Evolutionary conservation across 2,329 filamentous ascomycete species (phyloP).

Genomic region (Diaporthe amygdali): DNA sequence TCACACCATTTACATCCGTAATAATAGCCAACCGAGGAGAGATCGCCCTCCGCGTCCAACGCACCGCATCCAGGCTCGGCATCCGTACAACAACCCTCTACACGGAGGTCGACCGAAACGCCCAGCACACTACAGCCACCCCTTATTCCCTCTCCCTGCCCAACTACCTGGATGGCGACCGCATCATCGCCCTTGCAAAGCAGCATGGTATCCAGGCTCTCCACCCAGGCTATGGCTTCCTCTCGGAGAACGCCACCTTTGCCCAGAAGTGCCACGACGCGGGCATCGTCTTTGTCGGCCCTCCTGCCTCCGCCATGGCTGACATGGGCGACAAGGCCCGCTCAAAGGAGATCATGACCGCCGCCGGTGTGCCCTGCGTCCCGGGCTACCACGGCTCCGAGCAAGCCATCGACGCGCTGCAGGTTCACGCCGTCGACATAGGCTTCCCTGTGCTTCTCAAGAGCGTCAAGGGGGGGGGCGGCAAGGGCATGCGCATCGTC

Average conservation of each 20-base stretch:
- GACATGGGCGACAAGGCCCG: slow-evolving; percentile 95
- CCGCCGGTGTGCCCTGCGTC: slow-evolving; percentile 93
- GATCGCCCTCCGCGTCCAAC: slow-evolving; percentile 91
- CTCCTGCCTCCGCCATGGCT: slow-evolving; percentile 78
- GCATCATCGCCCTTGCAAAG: slow-evolving; percentile 88
- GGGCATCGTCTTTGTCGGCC: slow-evolving; percentile 92
- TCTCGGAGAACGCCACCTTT: slow-evolving; percentile 93
- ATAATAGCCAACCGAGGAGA: slow-evolving; percentile 97
- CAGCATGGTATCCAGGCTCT: slow-evolving; percentile 86
- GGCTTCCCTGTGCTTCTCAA: slow-evolving; percentile 77
- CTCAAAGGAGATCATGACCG: slow-evolving; percentile 96
- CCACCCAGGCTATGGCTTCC: slow-evolving; percentile 94
- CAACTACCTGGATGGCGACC: slow-evolving; percentile 91
- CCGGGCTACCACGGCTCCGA: slow-evolving; percentile 92
- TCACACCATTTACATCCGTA: slow-evolving; percentile 73
- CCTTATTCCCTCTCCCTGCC: slow-evolving; percentile 84
- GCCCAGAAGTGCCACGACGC: slow-evolving; percentile 87
- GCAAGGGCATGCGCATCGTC: slow-evolving; percentile 85
- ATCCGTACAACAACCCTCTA: slow-evolving; percentile 95
- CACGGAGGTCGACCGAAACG: slow-evolving; percentile 85
- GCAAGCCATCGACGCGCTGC: slow-evolving; percentile 68
- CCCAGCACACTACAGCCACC: slow-evolving; percentile 87
- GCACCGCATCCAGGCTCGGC: slow-evolving; percentile 85
- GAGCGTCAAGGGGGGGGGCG: slow-evolving; percentile 80
- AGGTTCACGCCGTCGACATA: slow-evolving; percentile 74